Conservation (phyloP, 2,329 filamentous ascomycete genomes). For the Sarocladium brachiariae region DNA sequence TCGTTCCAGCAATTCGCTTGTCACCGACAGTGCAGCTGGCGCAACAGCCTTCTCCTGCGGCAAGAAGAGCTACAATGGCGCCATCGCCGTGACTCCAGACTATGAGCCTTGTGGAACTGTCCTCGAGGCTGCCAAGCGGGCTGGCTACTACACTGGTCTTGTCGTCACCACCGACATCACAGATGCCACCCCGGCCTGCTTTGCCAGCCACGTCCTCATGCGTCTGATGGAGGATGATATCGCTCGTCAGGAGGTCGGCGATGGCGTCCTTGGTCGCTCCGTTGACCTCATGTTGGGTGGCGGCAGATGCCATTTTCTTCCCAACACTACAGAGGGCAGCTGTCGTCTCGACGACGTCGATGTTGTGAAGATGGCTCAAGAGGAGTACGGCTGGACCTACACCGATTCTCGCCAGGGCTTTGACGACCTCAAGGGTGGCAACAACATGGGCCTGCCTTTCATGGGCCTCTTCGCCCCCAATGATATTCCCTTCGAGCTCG, state of each 20-base stretch:
- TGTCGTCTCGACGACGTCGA: slow-evolving; percentile 77
- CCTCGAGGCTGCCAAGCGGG: slow-evolving; percentile 85
- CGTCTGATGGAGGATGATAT: slow-evolving; percentile 73
- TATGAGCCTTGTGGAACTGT: slow-evolving; percentile 83
- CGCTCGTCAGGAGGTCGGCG: slow-evolving; percentile 84
- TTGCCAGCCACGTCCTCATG: slow-evolving; percentile 46
- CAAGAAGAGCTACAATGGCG: slow-evolving; percentile 92
- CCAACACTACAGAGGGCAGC: slow-evolving; percentile 72
- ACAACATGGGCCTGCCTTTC: slow-evolving; percentile 66
- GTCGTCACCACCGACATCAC: slow-evolving; percentile 94
- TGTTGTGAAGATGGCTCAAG: slow-evolving; percentile 63
- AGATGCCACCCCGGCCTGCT: slow-evolving; percentile 93
- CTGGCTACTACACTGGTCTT: slow-evolving; percentile 85
- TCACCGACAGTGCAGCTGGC: slow-evolving; percentile 95
- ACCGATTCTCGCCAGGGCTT: slow-evolving; percentile 67
- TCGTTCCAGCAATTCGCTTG: slow-evolving; percentile 71
- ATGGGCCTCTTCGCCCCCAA: slow-evolving; percentile 75
- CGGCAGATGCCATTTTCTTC: slow-evolving; percentile 86
- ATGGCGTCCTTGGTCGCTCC: slow-evolving; percentile 76
- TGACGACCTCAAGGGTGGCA: slow-evolving; percentile 62
- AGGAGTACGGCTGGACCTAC: slow-evolving; percentile 75
- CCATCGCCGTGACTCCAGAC: slow-evolving; percentile 83
- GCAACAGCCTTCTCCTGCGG: slow-evolving; percentile 94
- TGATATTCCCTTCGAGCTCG: slow-evolving; percentile 91
- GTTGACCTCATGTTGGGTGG: slow-evolving; percentile 93